Percentiles rank a stretch among this genome's conserved stretches.
Conservation (phyloP, 2,329 filamentous ascomycete species). For the Clonostachys rhizophaga region DNA sequence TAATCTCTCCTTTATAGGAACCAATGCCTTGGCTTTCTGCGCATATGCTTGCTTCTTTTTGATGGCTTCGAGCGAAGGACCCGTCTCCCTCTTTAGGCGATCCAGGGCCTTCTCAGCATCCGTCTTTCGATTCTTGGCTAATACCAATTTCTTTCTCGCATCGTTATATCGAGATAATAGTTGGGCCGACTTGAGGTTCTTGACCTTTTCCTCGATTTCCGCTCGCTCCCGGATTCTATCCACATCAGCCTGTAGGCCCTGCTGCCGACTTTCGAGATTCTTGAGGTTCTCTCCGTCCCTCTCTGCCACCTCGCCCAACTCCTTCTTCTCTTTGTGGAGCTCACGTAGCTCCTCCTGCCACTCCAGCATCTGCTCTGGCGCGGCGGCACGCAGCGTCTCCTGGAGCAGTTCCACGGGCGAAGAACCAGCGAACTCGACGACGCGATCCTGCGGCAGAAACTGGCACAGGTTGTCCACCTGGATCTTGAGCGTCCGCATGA, state of each 20-base stretch:
- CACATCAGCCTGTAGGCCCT: conserved; percentile 73
- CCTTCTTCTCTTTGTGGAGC: conserved; percentile 64
- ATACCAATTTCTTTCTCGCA: conserved; percentile 38
- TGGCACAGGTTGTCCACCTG: conserved; percentile 98
- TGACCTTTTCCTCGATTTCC: conserved; percentile 58
- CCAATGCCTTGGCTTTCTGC: conserved; percentile 47
- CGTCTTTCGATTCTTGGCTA: conserved; percentile 51
- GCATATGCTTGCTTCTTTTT: conserved; percentile 67
- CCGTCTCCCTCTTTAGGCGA: conserved; percentile 51
- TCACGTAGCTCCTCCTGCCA: conserved; percentile 74
- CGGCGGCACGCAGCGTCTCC: conserved; percentile 85
- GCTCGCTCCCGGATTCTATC: conserved; percentile 75
- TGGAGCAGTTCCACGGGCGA: conserved; percentile 76
- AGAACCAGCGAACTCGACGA: conserved; percentile 86
- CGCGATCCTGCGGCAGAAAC: conserved; percentile 92
- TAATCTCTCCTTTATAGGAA: conserved; percentile 47
- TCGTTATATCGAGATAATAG: conserved; percentile 62
- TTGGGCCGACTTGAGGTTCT: conserved; percentile 59
- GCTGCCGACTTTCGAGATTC: conserved; percentile 68
- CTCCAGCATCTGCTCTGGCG: conserved; percentile 71
- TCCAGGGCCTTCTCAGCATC: conserved; percentile 51
- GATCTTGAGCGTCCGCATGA: conserved; percentile 73
- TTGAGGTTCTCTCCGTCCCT: conserved; percentile 58
- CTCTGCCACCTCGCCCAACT: conserved; percentile 51
- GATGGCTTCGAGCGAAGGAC: conserved; percentile 66